Percentiles rank a stretch among this genome's conserved stretches.
Conservation (phyloP, 1,139 yeast species). For the Yamadazyma sp. region DNA sequence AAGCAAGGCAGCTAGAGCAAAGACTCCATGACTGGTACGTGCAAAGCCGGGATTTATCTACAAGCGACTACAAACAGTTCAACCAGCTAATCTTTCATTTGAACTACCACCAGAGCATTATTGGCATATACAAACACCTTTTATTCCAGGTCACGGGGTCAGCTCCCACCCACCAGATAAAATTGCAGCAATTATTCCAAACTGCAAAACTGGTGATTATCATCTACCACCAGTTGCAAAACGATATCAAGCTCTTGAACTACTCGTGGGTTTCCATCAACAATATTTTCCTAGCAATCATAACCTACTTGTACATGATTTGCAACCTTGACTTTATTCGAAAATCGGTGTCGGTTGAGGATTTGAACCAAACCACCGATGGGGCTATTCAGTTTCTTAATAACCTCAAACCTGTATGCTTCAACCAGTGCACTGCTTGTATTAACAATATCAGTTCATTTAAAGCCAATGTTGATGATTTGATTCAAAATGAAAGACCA, state of each 20-base stretch:
- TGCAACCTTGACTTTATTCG: slow-evolving; percentile 63
- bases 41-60: slow-evolving; percentile 51
- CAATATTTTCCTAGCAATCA: slow-evolving; percentile 81
- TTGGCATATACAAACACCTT: slow-evolving; percentile 70
- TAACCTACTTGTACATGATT: slow-evolving; percentile 71
- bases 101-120: slow-evolving; percentile 71
- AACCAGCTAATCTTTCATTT: slow-evolving; percentile 52
- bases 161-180: background rate
- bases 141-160: slow-evolving; percentile 5
- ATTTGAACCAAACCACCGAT: background rate
- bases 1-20: slow-evolving; percentile 23
- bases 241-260: slow-evolving; percentile 30
- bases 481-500: slow-evolving; percentile 7
- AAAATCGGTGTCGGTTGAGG: slow-evolving; percentile 4
- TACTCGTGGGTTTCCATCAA: slow-evolving; percentile 94
- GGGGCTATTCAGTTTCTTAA: background rate
- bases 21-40: slow-evolving; percentile 61
- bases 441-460: slow-evolving; percentile 7
- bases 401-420: slow-evolving; percentile 8
- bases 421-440: slow-evolving; percentile 8
- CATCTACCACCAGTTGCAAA: slow-evolving; percentile 9
- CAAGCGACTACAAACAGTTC: slow-evolving; percentile 69
- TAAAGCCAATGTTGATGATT: slow-evolving; percentile 5
- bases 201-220: slow-evolving; percentile 9
- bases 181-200: slow-evolving; percentile 5